These are phyloP conservation scores for Erodium maritimum DNA, from an alignment of 345 rosid species.

Conservation along the genomic window DNA sequence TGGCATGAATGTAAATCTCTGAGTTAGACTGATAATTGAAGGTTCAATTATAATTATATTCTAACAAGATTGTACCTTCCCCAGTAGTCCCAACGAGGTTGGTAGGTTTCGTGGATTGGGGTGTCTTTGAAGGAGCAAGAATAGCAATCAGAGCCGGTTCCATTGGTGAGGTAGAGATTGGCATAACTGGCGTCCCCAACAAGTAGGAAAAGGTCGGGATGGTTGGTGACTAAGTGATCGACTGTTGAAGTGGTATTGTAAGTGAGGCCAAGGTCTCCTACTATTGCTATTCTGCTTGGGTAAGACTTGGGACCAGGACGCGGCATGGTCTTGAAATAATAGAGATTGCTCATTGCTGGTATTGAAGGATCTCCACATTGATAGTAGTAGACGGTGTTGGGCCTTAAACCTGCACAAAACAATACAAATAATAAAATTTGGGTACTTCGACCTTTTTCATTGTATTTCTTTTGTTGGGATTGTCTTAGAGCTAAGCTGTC, in stretches of 20 bases:
- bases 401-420: conserved; percentile 38
- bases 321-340: conserved; percentile 67
- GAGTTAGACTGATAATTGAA: no score
- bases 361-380: conserved; percentile 64
- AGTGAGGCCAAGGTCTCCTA: conserved; percentile 81
- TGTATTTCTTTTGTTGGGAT: no score
- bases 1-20: neutral
- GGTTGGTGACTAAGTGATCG: conserved; percentile 44
- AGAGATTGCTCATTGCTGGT: conserved; percentile 40
- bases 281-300: conserved; percentile 54
- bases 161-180: conserved; percentile 52
- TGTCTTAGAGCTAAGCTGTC: no score
- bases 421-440: neutral
- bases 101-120: conserved; percentile 65
- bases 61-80: no score
- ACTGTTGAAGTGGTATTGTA: conserved; percentile 68
- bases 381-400: conserved; percentile 41
- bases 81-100: conserved; percentile 98
- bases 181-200: conserved; percentile 77
- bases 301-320: conserved; percentile 33
- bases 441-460: no score
- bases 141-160: conserved; percentile 41
- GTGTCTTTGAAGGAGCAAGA: conserved; percentile 35
- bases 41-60: no score
- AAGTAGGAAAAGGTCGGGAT: conserved; percentile 71